Percentiles rank a stretch among this genome's conserved stretches.
Evolutionary conservation across 2,329 filamentous ascomycete genomes (phyloP).

Genomic region (Monosporascus ibericus): DNA sequence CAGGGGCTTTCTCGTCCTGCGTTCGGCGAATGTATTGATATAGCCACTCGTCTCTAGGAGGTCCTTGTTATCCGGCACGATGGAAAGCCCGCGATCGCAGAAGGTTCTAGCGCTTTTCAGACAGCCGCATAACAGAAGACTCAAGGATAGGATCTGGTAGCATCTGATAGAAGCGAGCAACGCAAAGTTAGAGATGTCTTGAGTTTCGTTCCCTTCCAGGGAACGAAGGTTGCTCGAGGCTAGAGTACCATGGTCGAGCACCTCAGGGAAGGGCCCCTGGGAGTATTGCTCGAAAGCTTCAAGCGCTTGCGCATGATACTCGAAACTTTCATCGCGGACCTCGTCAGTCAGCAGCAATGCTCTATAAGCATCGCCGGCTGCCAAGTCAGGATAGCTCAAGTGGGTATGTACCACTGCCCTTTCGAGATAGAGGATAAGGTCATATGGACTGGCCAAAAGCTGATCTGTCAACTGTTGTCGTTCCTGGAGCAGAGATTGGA

Average conservation of each 20-base stretch:
- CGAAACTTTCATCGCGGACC: constrained; percentile 68
- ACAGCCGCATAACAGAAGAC: constrained; percentile 59
- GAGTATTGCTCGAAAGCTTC: constrained; percentile 42
- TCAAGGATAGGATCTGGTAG: constrained; percentile 53
- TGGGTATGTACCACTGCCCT: constrained; percentile 66
- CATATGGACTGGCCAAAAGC: constrained; percentile 48
- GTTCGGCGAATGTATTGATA: constrained; percentile 47
- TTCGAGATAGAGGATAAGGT: constrained; percentile 59
- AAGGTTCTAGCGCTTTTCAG: constrained; percentile 63
- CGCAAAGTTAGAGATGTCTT: constrained; percentile 36
- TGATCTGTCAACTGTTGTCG: constrained; percentile 53
- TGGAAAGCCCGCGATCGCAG: constrained; percentile 52
- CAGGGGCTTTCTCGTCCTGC: constrained; percentile 38
- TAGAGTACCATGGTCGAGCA: constrained; percentile 40
- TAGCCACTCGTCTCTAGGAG: constrained; percentile 48
- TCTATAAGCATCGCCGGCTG: constrained; percentile 82
- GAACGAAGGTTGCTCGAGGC: constrained; percentile 25
- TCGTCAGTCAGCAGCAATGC: constrained; percentile 85
- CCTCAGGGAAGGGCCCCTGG: constrained; percentile 32
- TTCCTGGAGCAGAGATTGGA: constrained; percentile 42
- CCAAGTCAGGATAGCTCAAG: constrained; percentile 83
- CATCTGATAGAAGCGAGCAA: constrained; percentile 47
- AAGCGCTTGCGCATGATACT: constrained; percentile 68
- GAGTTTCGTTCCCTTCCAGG: constrained; percentile 26
- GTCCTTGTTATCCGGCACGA: constrained; percentile 48